Conservation (phyloP, 2,329 filamentous ascomycete species). For the Arthrobotrys musiformis region DNA sequence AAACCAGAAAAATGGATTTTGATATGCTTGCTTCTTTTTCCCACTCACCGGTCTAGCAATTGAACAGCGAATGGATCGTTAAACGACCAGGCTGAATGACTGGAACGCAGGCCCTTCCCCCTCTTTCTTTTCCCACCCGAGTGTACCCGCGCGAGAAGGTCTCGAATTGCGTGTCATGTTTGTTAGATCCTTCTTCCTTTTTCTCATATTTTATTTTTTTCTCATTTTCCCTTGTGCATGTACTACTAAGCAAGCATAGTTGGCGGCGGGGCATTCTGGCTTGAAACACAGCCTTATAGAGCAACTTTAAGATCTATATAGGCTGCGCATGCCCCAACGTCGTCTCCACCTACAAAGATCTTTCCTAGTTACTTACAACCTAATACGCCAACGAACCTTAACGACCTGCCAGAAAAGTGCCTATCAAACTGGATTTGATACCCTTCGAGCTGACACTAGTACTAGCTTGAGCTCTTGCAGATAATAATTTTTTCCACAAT, state of each 20-base stretch:
- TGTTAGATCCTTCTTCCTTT: conserved; percentile 37
- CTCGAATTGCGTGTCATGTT: conserved; percentile 53
- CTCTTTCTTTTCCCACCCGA: conserved; percentile 43
- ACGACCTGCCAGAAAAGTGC: conserved; percentile 41
- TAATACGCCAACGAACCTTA: conserved; percentile 23
- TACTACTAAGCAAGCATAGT: conserved; percentile 25
- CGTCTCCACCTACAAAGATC: conserved; percentile 29
- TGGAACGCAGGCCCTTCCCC: conserved; percentile 45
- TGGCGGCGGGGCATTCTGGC: conserved; percentile 22
- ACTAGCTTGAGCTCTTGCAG: conserved; percentile 33
- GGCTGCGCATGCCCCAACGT: conserved; percentile 39
- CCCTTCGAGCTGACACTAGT: conserved; percentile 2
- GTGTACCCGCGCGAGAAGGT: conserved; percentile 43
- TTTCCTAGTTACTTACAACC: conserved; percentile 44
- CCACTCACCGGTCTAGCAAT: conserved; percentile 30
- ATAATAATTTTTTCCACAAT: conserved; percentile 18
- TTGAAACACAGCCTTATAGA: conserved; percentile 55
- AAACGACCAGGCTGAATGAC: conserved; percentile 42
- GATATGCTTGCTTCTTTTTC: conserved; percentile 29
- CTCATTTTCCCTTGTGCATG: neutral
- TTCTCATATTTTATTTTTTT: neutral
- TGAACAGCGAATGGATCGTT: conserved; percentile 44
- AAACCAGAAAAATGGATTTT: conserved; percentile 26
- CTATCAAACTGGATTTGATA: conserved; percentile 49
- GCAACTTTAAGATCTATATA: conserved; percentile 52